Conservation (phyloP, 192 early-diverging fungal genomes). For the Podila epigama region DNA sequence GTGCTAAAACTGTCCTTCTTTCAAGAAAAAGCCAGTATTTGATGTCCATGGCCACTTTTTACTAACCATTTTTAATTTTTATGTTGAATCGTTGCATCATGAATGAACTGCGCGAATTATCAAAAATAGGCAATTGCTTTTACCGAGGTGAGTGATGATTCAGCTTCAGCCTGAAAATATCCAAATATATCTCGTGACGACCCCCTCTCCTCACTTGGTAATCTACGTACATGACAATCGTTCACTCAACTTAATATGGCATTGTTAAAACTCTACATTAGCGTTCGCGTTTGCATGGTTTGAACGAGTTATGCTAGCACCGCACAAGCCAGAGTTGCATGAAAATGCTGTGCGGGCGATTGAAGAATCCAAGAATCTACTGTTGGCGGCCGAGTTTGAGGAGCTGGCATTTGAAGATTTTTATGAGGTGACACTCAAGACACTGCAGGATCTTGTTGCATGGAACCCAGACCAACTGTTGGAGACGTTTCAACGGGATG, state of each 20-base stretch:
- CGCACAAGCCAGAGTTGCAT: constrained; percentile 19
- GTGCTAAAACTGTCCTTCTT: too few species aligned
- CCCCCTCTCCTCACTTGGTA: too few species aligned
- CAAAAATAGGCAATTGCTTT: constrained; percentile 64
- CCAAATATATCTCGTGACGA: neutral
- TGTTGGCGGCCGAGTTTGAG: constrained; percentile 56
- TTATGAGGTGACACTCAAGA: constrained; percentile 57
- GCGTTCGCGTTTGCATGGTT: constrained; percentile 73
- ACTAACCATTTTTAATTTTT: neutral
- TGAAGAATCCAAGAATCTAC: constrained; percentile 47
- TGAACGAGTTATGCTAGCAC: constrained; percentile 54
- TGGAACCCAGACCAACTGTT: constrained; percentile 48
- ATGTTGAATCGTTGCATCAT: neutral
- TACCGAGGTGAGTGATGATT: constrained; percentile 56
- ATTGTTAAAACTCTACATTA: constrained; percentile 2
- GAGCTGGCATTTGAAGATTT: constrained; percentile 61
- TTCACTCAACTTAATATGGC: too few species aligned
- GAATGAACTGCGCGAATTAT: too few species aligned
- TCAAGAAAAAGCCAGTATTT: too few species aligned
- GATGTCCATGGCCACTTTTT: too few species aligned
- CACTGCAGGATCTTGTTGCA: constrained; percentile 37
- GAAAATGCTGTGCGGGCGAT: constrained; percentile 38
- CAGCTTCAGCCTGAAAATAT: neutral
- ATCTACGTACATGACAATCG: too few species aligned
- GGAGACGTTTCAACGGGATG: constrained; percentile 59